Base-by-base conservation (phyloP, 2,329 filamentous ascomycete genomes). In the Fusarium sp. region DNA sequence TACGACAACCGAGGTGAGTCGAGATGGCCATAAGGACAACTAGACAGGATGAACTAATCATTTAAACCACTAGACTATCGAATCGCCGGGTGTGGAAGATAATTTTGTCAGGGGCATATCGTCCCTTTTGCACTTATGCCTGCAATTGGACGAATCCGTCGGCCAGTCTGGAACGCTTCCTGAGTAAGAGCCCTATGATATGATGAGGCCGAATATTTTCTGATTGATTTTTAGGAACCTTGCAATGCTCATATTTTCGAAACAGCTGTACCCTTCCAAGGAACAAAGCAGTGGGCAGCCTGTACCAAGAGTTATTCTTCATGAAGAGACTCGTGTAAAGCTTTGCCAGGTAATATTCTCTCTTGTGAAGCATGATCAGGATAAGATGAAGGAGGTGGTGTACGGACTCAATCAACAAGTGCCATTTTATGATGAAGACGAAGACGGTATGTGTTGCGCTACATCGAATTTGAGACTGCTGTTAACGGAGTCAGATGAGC, bases 221-320 rank as follows among this genome's bases (percentile, higher is more conserved):
- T 72, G 32, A 69, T 47, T 43, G 20, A 38, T 23, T 11, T 11
- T 7, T 32, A 78, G 75, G 11, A 55, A 76, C 21, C 58, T 78
- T 42, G 74, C 74, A 24, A 42, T 75, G 76, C 73, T 78, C 4
- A 74, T 94, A 2, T 87, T 93, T 68, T 86, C 83, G 73, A 85
- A 81, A 55, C 89, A 91, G 70, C 79, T 94, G 1, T 93, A 93
- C 68, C 90, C 91, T 0, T 81, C 83, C 2, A 74, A 79, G n/a
- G 76, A 77, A 67, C 75, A 65, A 24, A 67, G 67, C 15, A 62
- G 28, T 63, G 72, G 53, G 59, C 74, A 70, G 26, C 77, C 61
- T 46, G 79, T 77, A 58, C 81, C 74, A 20, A 77, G 43, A 10
- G 78, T 82, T 24, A 71, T 87, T 7, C 79, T 92, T 47, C 83